These are phyloP conservation scores for Pythium myriotylum DNA, from an alignment of 352 stramenopile genomes.

Conservation along the genomic window DNA sequence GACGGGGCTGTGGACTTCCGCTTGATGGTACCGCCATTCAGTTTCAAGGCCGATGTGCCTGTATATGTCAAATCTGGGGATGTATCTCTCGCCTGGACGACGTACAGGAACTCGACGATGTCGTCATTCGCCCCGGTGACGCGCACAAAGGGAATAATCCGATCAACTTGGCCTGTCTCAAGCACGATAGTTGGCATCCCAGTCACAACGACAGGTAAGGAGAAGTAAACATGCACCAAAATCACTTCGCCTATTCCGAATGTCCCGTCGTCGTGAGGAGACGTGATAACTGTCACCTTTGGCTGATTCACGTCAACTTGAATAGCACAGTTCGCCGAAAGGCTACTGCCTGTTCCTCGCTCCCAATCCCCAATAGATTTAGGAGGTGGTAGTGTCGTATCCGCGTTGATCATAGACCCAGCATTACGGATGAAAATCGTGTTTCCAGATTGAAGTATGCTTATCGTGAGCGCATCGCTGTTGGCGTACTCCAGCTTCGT, in stretches of 20 bases:
- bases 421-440: conserved; percentile 48
- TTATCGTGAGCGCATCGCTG: conserved; percentile 56
- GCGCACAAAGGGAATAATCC: conserved; percentile 56
- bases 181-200: conserved; percentile 65
- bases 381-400: conserved; percentile 56
- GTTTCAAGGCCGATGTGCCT: conserved; percentile 43
- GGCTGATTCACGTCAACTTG: conserved; percentile 58
- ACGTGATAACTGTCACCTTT: conserved; percentile 52
- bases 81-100: conserved; percentile 71
- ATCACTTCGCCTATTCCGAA: conserved; percentile 78
- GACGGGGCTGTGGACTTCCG: conserved; percentile 48
- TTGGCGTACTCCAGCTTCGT: conserved; percentile 66
- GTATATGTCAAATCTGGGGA: conserved; percentile 70
- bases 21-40: conserved; percentile 64
- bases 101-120: conserved; percentile 72
- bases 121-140: conserved; percentile 39
- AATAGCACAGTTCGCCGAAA: conserved; percentile 52
- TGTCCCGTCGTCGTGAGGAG: conserved; percentile 56
- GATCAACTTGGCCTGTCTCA: conserved; percentile 64
- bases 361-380: conserved; percentile 60
- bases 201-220: conserved; percentile 54
- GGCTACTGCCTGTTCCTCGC: conserved; percentile 55
- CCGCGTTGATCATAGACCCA: conserved; percentile 27
- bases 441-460: conserved; percentile 26
- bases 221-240: conserved; percentile 75